Conservation (phyloP, 208 protist species). For the Wallacemonas sp. region DNA sequence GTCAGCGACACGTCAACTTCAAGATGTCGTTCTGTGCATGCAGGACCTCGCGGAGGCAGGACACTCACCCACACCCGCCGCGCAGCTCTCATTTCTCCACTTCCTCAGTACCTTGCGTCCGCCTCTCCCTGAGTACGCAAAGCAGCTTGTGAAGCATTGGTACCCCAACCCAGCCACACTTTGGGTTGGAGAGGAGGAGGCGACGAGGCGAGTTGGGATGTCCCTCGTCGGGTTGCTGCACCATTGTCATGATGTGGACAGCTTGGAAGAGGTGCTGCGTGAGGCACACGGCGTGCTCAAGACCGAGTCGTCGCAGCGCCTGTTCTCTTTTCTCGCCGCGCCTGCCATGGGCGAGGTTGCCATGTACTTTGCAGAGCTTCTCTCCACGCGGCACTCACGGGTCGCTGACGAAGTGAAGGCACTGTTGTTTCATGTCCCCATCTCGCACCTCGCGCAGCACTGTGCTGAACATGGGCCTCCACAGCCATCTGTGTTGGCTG, state of each 20-base stretch:
- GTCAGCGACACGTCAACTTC: conserved; percentile 31
- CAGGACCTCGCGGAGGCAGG: conserved; percentile 59
- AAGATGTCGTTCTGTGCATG: conserved; percentile 62
- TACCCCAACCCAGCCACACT: conserved; percentile 25
- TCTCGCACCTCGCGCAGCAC: neutral
- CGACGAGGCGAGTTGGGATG: conserved; percentile 38
- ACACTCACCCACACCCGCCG: conserved; percentile 40
- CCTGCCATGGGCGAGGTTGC: neutral
- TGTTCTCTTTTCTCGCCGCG: neutral
- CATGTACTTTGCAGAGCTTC: neutral
- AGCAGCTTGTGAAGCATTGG: conserved; percentile 78
- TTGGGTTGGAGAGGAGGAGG: conserved; percentile 22
- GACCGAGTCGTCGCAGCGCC: neutral
- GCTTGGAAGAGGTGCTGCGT: neutral
- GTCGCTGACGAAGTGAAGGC: neutral
- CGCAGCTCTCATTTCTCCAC: conserved; percentile 56
- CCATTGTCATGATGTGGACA: neutral
- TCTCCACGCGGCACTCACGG: neutral
- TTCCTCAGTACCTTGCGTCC: conserved; percentile 39
- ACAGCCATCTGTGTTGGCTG: conserved; percentile 18
- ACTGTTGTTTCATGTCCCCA: neutral
- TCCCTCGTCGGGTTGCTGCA: conserved; percentile 38
- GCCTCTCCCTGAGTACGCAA: conserved; percentile 59
- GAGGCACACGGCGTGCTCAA: neutral
- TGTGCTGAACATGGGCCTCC: neutral